Evolutionary conservation across 2,329 filamentous ascomycete species (phyloP).

Genomic region (Penicillium sp.): DNA sequence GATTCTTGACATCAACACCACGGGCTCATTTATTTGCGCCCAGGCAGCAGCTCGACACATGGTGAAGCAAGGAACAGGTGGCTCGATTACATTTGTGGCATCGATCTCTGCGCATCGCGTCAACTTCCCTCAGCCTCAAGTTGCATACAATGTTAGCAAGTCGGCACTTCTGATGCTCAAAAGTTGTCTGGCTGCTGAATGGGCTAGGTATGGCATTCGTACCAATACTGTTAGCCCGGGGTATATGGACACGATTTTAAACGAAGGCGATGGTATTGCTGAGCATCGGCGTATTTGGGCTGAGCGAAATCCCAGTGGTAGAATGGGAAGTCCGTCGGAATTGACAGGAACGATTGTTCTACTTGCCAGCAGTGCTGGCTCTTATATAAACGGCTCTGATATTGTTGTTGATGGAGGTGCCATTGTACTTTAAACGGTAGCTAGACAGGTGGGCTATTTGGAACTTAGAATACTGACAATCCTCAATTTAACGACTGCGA

Average conservation of each 20-base stretch:
- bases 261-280: slow-evolving; percentile 62
- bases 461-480: too few relatives aligned
- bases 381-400: slow-evolving; percentile 69
- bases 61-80: slow-evolving; percentile 42
- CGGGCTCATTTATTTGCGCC: slow-evolving; percentile 68
- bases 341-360: slow-evolving; percentile 63
- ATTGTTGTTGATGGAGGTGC: slow-evolving; percentile 63
- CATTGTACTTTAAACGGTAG: slow-evolving; percentile 11
- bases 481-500: too few relatives aligned
- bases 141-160: slow-evolving; percentile 72
- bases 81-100: slow-evolving; percentile 59
- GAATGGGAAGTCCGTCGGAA: slow-evolving; percentile 66
- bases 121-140: slow-evolving; percentile 73
- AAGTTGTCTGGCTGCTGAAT: slow-evolving; percentile 69
- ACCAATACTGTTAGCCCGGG: slow-evolving; percentile 72
- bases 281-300: slow-evolving; percentile 59
- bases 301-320: slow-evolving; percentile 60
- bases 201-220: slow-evolving; percentile 69
- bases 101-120: slow-evolving; percentile 68
- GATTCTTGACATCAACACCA: slow-evolving; percentile 71
- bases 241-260: slow-evolving; percentile 77
- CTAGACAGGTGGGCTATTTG: too few relatives aligned
- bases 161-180: slow-evolving; percentile 65
- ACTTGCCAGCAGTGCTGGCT: slow-evolving; percentile 61
- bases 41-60: slow-evolving; percentile 59